Percentiles rank a stretch among this genome's conserved stretches.
Conservation (phyloP, 225 moss, liverwort and hornwort genomes). For the Sphagnum contortum region DNA sequence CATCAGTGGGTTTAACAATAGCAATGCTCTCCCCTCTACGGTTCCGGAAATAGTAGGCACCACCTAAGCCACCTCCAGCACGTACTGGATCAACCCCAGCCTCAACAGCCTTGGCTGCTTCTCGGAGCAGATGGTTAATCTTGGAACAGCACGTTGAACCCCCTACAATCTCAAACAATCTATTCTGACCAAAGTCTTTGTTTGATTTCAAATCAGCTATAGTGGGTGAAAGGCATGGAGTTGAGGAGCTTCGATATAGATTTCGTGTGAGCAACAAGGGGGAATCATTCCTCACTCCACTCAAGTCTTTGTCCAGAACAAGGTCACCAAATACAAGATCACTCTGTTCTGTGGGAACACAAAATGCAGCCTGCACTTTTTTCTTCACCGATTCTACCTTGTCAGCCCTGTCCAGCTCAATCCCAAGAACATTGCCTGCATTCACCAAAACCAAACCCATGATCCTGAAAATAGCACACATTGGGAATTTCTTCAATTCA, state of each 20-base stretch:
- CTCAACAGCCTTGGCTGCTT: slow-evolving; percentile 66
- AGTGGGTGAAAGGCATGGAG: slow-evolving; percentile 76
- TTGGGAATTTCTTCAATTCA: too few species aligned
- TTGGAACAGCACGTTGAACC: slow-evolving; percentile 34
- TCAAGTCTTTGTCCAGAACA: slow-evolving; percentile 72
- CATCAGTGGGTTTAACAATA: slow-evolving; percentile 88
- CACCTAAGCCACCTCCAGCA: slow-evolving; percentile 63
- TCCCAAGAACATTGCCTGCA: slow-evolving; percentile 69
- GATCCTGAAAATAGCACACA: too few species aligned
- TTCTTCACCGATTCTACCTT: slow-evolving; percentile 83
- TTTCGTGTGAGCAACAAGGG: slow-evolving; percentile 68
- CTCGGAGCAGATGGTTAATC: slow-evolving; percentile 56
- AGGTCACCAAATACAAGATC: slow-evolving; percentile 66
- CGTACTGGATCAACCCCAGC: slow-evolving; percentile 63
- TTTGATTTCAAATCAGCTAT: not conserved
- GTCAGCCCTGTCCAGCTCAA: slow-evolving; percentile 88
- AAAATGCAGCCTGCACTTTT: slow-evolving; percentile 78
- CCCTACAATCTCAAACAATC: slow-evolving; percentile 64
- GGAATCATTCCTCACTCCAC: slow-evolving; percentile 72
- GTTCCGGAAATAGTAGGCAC: slow-evolving; percentile 84
- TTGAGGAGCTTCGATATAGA: slow-evolving; percentile 70
- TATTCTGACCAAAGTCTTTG: slow-evolving; percentile 26
- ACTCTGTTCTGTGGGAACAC: slow-evolving; percentile 87
- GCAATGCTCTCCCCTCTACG: slow-evolving; percentile 53
- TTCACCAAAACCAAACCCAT: too few species aligned